These are phyloP conservation scores for Rosellinia necatrix DNA, from an alignment of 2,329 filamentous ascomycete species.

Conservation along the genomic window DNA sequence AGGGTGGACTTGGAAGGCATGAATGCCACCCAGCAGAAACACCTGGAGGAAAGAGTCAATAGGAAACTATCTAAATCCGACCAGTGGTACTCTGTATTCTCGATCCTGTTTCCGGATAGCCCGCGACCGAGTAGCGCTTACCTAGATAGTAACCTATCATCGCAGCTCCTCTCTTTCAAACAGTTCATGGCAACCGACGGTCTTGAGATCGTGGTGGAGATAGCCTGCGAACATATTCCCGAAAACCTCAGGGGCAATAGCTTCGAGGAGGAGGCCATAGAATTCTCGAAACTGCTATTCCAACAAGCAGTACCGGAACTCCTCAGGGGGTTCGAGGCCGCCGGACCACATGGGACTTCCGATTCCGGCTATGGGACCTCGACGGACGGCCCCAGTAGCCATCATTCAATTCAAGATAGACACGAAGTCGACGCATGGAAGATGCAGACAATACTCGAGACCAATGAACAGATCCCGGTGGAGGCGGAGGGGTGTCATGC, in stretches of 20 bases:
- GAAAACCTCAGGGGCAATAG: neutral
- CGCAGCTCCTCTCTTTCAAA: conserved; percentile 1
- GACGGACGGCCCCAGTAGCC: neutral
- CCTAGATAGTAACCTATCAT: conserved; percentile 1
- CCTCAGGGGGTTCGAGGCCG: conserved; percentile 1
- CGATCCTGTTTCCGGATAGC: conserved; percentile 25
- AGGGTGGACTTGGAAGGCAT: conserved; percentile 7
- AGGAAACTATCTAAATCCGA: conserved; percentile 24
- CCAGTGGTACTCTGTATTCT: conserved; percentile 29
- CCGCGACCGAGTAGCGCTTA: neutral
- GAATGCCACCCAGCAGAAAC: conserved; percentile 12
- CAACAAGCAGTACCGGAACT: conserved; percentile 8
- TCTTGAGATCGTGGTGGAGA: conserved; percentile 6
- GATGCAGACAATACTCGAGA: neutral
- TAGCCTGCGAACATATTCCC: conserved; percentile 3
- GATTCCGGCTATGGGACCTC: conserved; percentile 2
- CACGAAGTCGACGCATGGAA: neutral
- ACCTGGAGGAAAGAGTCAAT: conserved; percentile 22
- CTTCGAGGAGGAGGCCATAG: conserved; percentile 3
- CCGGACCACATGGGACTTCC: neutral
- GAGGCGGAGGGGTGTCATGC: no score
- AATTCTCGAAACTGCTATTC: conserved; percentile 2
- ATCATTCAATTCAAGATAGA: neutral
- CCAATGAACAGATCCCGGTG: no score
- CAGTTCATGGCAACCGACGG: conserved; percentile 10